Base-by-base conservation (phyloP, 169 alveolate genomes). In the Toxoplasma gondii region DNA sequence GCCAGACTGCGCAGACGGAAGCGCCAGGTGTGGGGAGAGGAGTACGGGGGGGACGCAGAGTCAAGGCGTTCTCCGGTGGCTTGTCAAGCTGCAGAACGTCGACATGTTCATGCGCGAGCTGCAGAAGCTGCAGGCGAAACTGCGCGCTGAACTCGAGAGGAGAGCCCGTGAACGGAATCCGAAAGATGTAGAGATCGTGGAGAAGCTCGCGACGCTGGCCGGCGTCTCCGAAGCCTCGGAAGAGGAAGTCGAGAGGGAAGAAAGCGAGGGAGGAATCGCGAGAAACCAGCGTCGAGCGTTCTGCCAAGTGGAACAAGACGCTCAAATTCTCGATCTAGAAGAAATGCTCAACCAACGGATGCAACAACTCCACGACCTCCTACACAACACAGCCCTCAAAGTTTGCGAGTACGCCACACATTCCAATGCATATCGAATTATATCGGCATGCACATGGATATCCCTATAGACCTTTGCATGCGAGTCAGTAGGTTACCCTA, bases 51-150 rank as follows among this genome's bases (percentile, higher is more conserved):
- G 44, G 43, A 74, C 31, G 1, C 84, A n/a, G n/a, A 39, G 90
- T n/a, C 74, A 88, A 64, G 94, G 94, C 39, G 82, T 91, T 69
- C 91, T 74, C 67, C 94, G 94, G 38, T 91, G 94, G 94, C 41
- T 91, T 36, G 94, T 91, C 34, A 78, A 88, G 22, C 91, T 91
- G 36, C 94, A 91, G 90, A 91, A 74, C 80, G 83, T 82, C 39
- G 91, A n/a, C 53, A 36, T 91, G 34, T 91, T 43, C 83, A 29
- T 78, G 43, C 88, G 80, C 83, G 91, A 87, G 36, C 94, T 91
- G 43, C 91, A 90, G 27, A 70, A 70, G 58, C 82, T 91, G 88
- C 82, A 87, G 17, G 83, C 31, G 91, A 91, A 91, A 45, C 67
- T 91, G 80, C 67, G 58, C 17, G 69, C 34, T 7, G 94, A 91